Conservation (phyloP, 805 yeast genomes). For the Jamesozyma gamospora region DNA sequence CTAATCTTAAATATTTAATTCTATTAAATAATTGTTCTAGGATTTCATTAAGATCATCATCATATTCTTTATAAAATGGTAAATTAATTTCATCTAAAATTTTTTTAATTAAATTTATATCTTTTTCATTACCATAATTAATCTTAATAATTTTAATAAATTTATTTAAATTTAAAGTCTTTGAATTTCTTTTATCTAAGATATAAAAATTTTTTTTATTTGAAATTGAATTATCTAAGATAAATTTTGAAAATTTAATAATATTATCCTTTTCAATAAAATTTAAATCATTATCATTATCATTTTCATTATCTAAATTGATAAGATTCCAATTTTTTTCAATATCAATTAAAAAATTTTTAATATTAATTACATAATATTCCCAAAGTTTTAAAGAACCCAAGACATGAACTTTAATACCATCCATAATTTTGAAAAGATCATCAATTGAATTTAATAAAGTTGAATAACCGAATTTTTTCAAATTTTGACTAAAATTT, state of each 20-base stretch:
- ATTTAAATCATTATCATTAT: slow-evolving; percentile 9
- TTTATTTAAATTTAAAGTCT: slow-evolving; percentile 40
- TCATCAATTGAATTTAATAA: slow-evolving; percentile 43
- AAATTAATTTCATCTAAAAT: slow-evolving; percentile 72
- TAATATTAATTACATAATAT: slow-evolving; percentile 63
- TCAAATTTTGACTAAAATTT: slow-evolving; percentile 52
- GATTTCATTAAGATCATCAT: slow-evolving; percentile 59
- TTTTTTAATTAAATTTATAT: slow-evolving; percentile 29
- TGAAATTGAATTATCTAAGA: slow-evolving; percentile 32
- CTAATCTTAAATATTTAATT: slow-evolving; percentile 66
- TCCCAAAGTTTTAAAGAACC: slow-evolving; percentile 73
- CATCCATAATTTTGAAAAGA: slow-evolving; percentile 51
- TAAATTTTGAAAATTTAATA: slow-evolving; percentile 40
- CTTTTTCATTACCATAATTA: slow-evolving; percentile 25
- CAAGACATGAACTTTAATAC: slow-evolving; percentile 58
- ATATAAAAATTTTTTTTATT: slow-evolving; percentile 31
- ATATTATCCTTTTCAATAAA: slow-evolving; percentile 33
- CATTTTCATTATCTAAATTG: slow-evolving; percentile 4
- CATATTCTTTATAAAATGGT: slow-evolving; percentile 62
- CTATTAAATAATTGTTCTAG: slow-evolving; percentile 65
- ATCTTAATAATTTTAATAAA: slow-evolving; percentile 45
- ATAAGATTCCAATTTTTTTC: slow-evolving; percentile 29
- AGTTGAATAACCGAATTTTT: slow-evolving; percentile 52
- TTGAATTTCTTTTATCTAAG: slow-evolving; percentile 41
- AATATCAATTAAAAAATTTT: slow-evolving; percentile 32